Base-by-base conservation (phyloP, 441 rosid genomes). In the Croton laevigatus region DNA sequence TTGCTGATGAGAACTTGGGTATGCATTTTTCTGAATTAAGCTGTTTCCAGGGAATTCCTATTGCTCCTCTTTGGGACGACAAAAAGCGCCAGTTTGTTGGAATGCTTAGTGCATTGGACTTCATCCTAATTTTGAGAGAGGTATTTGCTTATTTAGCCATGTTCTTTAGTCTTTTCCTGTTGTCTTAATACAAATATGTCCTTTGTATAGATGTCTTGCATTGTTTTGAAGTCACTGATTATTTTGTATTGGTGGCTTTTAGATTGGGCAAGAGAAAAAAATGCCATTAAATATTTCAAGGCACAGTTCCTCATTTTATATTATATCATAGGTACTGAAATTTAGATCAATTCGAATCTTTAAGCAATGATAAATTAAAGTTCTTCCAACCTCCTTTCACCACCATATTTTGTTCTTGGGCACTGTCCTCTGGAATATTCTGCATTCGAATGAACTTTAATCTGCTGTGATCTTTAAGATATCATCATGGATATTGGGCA, bases 61-160 rank as follows among this genome's bases (percentile, higher is more conserved):
- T 77, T 49, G 91, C 89, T 75, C 91, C 91, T n/a, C 89, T 87
- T 53, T 87, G 91, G 91, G 87, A 87, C 80, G 75, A 81, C 67
- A 52, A 58, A 74, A 80, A 58, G 72, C 81, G 87, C 75, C 86
- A 72, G 75, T 85, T 87, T 76, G 78, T 85, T 74, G 91, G 89
- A 73, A 84, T 87, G 76, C 84, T 87, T 65, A 85, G 86, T 66
- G 88, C 87, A 53, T 59, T 77, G 70, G 91, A 87, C 75, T 87
- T 87, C 73, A 85, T 87, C 69, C 73, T 87, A 64, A 87, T 87
- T 74, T 73, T 87, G 68, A 81, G 82, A 79, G 89, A 87, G 91
- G 89, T 86, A 79, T 64, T 79, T 57, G 45, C 63, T 3, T 53
- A 20, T 42, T 17, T 19, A 51, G 55, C 40, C n/a, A 36, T 22